phyloP scores from a whole-genome alignment of 208 protist genomes.

The Histomonas meleagridis region DNA sequence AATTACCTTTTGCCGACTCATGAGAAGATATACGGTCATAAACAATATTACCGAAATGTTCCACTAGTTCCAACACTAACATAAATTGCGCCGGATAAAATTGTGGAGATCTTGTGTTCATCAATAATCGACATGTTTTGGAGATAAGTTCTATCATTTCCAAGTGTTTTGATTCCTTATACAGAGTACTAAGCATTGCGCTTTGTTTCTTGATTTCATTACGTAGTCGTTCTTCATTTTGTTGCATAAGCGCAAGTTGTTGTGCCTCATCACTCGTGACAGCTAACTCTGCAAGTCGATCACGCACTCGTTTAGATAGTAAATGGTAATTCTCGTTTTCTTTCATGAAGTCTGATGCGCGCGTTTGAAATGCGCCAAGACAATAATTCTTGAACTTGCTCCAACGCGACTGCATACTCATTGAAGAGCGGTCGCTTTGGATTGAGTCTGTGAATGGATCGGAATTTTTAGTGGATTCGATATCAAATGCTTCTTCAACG shows the following conservation, averaged over 20 bases:
- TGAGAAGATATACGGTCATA: background rate
- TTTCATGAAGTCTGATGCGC: background rate
- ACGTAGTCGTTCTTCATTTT: slow-evolving; percentile 27
- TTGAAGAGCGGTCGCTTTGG: too few relatives aligned
- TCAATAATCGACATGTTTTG: background rate
- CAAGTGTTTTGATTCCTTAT: background rate
- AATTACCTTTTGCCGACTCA: background rate
- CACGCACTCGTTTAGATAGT: background rate
- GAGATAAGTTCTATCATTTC: slow-evolving; percentile 28
- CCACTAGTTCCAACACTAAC: background rate
- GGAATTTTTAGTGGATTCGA: background rate
- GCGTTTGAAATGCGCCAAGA: background rate
- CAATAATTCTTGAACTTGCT: slow-evolving; percentile 30
- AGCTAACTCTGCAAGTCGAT: background rate
- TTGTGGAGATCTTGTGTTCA: slow-evolving; percentile 6
- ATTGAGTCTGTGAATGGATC: background rate
- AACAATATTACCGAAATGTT: slow-evolving; percentile 9
- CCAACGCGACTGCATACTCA: background rate
- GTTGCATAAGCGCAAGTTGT: background rate
- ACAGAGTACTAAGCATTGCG: background rate
- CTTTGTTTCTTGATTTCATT: background rate
- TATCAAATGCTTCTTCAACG: slow-evolving; percentile 2
- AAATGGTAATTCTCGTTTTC: background rate
- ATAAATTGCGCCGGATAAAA: slow-evolving; percentile 33
- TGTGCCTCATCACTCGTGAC: slow-evolving; percentile 22